A percentile compares a stretch with the other conserved stretches of the same genome.
phyloP scores from a whole-genome alignment of 768 basidiomycete genomes.

The Amanita rimosa region DNA sequence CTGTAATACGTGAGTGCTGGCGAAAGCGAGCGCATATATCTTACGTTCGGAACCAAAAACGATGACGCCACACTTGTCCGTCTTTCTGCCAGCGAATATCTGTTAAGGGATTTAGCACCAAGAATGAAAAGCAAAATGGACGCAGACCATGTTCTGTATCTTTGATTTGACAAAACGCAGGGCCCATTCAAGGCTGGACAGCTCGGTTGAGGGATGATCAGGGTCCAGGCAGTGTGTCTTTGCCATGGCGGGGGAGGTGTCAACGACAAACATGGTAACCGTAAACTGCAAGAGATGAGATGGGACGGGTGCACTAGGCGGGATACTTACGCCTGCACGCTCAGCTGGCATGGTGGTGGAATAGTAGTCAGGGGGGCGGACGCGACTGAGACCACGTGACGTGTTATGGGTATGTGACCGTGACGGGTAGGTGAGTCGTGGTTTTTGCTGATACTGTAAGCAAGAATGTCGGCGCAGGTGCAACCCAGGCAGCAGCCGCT shows the following conservation, averaged over 20 bases:
- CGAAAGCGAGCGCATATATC: not conserved
- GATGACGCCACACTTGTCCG: conserved; percentile 88
- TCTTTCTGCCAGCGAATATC: conserved; percentile 90
- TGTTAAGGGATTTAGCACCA: conserved; percentile 19
- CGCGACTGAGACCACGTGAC: conserved; percentile 27
- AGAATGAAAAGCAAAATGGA: not conserved
- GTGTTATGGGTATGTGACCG: conserved; percentile 13
- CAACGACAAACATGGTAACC: conserved; percentile 83
- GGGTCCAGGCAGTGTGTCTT: conserved; percentile 45
- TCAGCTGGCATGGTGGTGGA: conserved; percentile 56
- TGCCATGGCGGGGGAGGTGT: conserved; percentile 82
- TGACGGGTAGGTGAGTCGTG: conserved; percentile 10
- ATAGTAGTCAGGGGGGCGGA: conserved; percentile 10
- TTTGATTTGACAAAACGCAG: conserved; percentile 85
- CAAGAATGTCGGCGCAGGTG: conserved; percentile 27
- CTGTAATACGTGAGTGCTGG: conserved; percentile 21
- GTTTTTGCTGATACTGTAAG: conserved; percentile 6
- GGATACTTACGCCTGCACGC: conserved; percentile 53
- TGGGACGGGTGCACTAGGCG: not conserved
- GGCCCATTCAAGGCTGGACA: conserved; percentile 72
- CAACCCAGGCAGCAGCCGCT: conserved; percentile 18
- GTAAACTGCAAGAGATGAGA: conserved; percentile 44
- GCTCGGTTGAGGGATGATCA: conserved; percentile 38
- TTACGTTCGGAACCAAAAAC: conserved; percentile 74
- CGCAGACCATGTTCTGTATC: conserved; percentile 75